Evolutionary conservation across 805 yeast genomes (phyloP).

Genomic region (Kuraishia ogatae): DNA sequence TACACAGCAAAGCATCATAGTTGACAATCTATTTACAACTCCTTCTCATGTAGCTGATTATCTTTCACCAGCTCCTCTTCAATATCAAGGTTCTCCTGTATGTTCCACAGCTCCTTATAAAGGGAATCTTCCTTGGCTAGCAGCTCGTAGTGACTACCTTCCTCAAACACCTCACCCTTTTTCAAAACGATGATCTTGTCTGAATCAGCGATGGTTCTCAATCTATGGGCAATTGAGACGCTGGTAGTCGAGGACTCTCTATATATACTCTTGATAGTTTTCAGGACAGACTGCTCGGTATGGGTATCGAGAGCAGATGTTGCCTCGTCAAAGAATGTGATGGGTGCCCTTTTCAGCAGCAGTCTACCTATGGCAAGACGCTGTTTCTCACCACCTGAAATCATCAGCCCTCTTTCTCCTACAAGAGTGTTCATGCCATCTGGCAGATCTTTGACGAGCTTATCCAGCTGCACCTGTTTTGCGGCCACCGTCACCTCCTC

Average conservation of each 20-base stretch:
- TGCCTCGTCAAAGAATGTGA: slow-evolving; percentile 94
- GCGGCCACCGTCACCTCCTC: slow-evolving; percentile 63
- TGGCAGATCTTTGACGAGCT: slow-evolving; percentile 62
- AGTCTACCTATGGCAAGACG: slow-evolving; percentile 89
- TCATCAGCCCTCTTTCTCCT: slow-evolving; percentile 98
- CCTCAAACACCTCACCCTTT: slow-evolving; percentile 75
- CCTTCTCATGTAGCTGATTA: background rate
- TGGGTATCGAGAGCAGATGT: slow-evolving; percentile 95
- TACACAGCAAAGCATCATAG: background rate
- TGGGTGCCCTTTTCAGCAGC: slow-evolving; percentile 77
- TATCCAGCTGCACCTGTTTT: slow-evolving; percentile 58
- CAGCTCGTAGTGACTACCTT: slow-evolving; percentile 71
- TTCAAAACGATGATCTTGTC: slow-evolving; percentile 87
- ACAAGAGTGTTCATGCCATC: slow-evolving; percentile 81
- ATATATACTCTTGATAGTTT: slow-evolving; percentile 65
- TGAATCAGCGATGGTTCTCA: slow-evolving; percentile 88
- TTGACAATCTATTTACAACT: background rate
- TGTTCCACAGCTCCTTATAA: slow-evolving; percentile 80
- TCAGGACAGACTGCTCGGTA: slow-evolving; percentile 79
- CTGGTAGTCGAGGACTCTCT: slow-evolving; percentile 52
- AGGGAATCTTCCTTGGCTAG: slow-evolving; percentile 47
- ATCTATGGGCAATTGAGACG: slow-evolving; percentile 87
- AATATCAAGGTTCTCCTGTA: slow-evolving; percentile 69
- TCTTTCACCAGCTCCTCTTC: slow-evolving; percentile 1
- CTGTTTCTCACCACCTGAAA: slow-evolving; percentile 98